Conservation (phyloP, 2,329 filamentous ascomycete genomes). For the Fusarium torreyae region DNA sequence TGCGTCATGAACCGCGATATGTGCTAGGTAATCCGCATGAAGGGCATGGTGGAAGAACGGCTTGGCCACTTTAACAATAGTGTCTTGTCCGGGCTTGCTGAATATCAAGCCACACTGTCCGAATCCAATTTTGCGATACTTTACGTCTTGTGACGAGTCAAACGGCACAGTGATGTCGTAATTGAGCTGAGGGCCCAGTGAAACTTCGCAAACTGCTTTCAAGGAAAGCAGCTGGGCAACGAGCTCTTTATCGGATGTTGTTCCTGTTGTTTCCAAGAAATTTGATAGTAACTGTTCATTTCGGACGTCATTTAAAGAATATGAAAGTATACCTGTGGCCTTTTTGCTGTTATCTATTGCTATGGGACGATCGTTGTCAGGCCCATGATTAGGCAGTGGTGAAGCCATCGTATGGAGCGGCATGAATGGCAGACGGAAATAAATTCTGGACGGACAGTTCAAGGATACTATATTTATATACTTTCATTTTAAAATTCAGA, state of each 20-base stretch:
- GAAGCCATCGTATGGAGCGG: too few species aligned
- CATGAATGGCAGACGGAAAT: too few species aligned
- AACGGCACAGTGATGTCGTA: too few species aligned
- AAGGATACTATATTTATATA: too few species aligned
- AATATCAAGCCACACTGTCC: constrained; percentile 50
- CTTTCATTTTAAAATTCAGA: too few species aligned
- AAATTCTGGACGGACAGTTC: too few species aligned
- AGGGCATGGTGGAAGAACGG: constrained; percentile 41
- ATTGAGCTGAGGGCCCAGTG: too few species aligned
- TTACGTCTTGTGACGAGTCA: background rate
- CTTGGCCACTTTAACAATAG: constrained; percentile 45
- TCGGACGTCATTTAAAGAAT: background rate
- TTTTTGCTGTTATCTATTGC: background rate
- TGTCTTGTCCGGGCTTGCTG: constrained; percentile 26
- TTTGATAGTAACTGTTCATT: background rate
- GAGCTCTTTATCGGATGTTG: background rate
- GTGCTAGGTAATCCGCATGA: constrained; percentile 39
- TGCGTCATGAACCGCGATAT: constrained; percentile 35
- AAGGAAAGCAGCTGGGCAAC: background rate
- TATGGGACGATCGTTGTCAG: too few species aligned
- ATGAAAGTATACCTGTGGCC: background rate
- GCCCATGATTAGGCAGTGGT: too few species aligned
- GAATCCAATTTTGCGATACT: constrained; percentile 46
- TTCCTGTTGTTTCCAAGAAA: background rate
- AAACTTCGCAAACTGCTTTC: background rate